Conservation (phyloP, 768 basidiomycete species). For the Boletus bicolor region DNA sequence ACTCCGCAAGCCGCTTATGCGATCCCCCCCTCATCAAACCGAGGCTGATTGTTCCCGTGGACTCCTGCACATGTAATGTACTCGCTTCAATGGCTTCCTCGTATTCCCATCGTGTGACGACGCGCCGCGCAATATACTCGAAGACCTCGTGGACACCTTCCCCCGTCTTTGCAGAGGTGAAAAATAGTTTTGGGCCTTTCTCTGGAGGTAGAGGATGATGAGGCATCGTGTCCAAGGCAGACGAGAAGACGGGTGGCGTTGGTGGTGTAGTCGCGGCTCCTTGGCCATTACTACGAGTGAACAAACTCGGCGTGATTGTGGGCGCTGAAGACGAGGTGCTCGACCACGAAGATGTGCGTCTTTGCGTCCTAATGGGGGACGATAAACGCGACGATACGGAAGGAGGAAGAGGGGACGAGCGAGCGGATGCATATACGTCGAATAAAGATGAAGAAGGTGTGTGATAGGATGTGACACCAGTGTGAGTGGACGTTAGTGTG, state of each 20-base stretch:
- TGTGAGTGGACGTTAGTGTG: conserved; percentile 56
- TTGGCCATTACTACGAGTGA: conserved; percentile 35
- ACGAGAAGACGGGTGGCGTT: conserved; percentile 15
- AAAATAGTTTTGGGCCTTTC: conserved; percentile 62
- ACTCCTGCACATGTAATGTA: conserved; percentile 39
- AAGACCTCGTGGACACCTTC: conserved; percentile 71
- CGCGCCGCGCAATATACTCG: conserved; percentile 65
- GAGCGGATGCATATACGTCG: conserved; percentile 58
- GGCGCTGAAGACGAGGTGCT: conserved; percentile 38
- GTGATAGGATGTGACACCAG: conserved; percentile 63
- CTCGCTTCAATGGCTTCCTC: conserved; percentile 55
- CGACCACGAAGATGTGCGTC: conserved; percentile 39
- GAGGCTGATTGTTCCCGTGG: conserved; percentile 38
- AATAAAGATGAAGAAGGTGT: conserved; percentile 79
- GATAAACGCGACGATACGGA: conserved; percentile 29
- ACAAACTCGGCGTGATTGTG: conserved; percentile 61
- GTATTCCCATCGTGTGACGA: conserved; percentile 62
- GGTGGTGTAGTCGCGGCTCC: conserved; percentile 10
- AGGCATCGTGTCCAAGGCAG: conserved; percentile 12
- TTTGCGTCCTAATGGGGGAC: conserved; percentile 26
- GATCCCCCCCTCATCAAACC: conserved; percentile 18
- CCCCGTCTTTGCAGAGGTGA: conserved; percentile 78
- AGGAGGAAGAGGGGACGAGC: conserved; percentile 51
- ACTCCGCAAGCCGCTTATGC: conserved; percentile 2
- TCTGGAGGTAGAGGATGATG: conserved; percentile 34